Evolutionary conservation across 2,329 filamentous ascomycete genomes (phyloP).

Genomic region (Mycosphaerella sp.): DNA sequence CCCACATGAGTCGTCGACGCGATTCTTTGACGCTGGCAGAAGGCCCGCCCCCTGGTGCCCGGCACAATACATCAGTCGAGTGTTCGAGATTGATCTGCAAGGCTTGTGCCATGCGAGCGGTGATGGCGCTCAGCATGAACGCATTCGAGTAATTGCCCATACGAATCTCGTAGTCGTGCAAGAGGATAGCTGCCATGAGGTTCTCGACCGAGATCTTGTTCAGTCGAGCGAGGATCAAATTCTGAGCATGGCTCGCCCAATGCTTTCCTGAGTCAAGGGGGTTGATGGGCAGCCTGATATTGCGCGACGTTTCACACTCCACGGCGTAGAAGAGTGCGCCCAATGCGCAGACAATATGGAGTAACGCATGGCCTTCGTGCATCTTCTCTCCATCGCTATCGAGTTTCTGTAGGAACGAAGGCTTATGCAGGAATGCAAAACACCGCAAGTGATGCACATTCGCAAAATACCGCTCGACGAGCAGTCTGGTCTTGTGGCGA

Average conservation of each 20-base stretch:
- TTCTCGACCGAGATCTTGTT: conserved; percentile 24
- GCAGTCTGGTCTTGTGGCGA: conserved; percentile 15
- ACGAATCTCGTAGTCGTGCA: conserved; percentile 25
- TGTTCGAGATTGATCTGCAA: conserved; percentile 26
- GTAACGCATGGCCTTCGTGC: conserved; percentile 19
- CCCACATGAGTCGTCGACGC: conserved; percentile 25
- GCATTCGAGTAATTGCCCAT: conserved; percentile 24
- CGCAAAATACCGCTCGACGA: conserved; percentile 24
- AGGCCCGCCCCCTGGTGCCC: conserved; percentile 18
- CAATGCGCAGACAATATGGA: conserved; percentile 23
- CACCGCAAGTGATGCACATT: conserved; percentile 24
- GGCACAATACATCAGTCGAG: conserved; percentile 22
- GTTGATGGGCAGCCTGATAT: conserved; percentile 14
- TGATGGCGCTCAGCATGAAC: conserved; percentile 25
- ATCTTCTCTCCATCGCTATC: conserved; percentile 20
- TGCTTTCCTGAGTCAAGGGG: conserved; percentile 22
- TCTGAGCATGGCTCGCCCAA: conserved; percentile 23
- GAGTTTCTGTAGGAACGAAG: conserved; percentile 22
- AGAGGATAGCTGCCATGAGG: conserved; percentile 23
- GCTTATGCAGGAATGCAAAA: conserved; percentile 25
- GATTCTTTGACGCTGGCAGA: conserved; percentile 25
- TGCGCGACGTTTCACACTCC: conserved; percentile 14
- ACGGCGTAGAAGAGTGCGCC: conserved; percentile 23
- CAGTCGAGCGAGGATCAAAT: conserved; percentile 20
- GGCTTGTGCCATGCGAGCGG: conserved; percentile 24